phyloP scores from a whole-genome alignment of 2,329 filamentous ascomycete genomes.

The Nannizziopsis arthrosporioides region DNA sequence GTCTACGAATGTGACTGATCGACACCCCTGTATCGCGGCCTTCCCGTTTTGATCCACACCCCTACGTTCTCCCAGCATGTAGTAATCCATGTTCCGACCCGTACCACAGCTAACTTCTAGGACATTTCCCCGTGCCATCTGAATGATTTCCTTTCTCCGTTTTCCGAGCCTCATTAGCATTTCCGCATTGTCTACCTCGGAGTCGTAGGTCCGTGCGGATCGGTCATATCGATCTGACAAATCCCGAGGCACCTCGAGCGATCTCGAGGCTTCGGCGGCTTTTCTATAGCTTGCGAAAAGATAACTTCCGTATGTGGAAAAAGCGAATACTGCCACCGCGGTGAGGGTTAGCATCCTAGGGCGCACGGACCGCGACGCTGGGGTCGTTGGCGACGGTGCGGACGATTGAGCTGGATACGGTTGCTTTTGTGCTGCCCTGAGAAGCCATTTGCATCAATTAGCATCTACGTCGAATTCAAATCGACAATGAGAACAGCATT shows the following conservation, averaged over 20 bases:
- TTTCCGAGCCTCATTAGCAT: slow-evolving; percentile 31
- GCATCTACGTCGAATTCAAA: too few species aligned
- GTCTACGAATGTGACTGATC: slow-evolving; percentile 38
- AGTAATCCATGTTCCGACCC: slow-evolving; percentile 38
- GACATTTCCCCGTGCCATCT: slow-evolving; percentile 35
- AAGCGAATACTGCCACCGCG: slow-evolving; percentile 29
- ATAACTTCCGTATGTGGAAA: slow-evolving; percentile 36
- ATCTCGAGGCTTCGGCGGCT: slow-evolving; percentile 24
- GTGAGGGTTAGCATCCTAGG: slow-evolving; percentile 26
- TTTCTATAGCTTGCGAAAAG: slow-evolving; percentile 34
- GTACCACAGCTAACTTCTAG: slow-evolving; percentile 42
- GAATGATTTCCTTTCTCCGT: slow-evolving; percentile 34
- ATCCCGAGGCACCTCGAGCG: slow-evolving; percentile 29
- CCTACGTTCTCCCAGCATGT: slow-evolving; percentile 30
- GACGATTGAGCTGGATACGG: slow-evolving; percentile 17
- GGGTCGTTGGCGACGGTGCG: slow-evolving; percentile 12
- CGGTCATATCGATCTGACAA: slow-evolving; percentile 38
- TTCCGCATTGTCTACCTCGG: slow-evolving; percentile 36
- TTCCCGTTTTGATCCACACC: slow-evolving; percentile 24
- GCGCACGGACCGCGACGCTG: slow-evolving; percentile 13
- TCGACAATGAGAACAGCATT: too few species aligned
- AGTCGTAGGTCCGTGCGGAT: slow-evolving; percentile 35
- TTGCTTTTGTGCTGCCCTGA: slow-evolving; percentile 14
- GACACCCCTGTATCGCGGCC: slow-evolving; percentile 25
- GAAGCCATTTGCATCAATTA: too few species aligned